Base-by-base conservation (phyloP, 2,329 filamentous ascomycete genomes). In the Fusarium brevicatenulatum region DNA sequence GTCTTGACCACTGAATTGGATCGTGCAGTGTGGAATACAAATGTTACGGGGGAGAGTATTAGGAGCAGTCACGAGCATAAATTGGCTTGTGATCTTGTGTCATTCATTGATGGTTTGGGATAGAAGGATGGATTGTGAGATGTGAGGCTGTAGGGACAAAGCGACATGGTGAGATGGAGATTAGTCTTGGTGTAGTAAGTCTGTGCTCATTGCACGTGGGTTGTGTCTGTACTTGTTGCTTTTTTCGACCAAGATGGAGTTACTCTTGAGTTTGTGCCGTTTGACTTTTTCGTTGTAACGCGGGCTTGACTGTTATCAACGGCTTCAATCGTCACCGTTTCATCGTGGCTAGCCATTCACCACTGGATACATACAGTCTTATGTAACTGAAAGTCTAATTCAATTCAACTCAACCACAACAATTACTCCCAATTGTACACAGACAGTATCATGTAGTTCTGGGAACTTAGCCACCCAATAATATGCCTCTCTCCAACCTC, bases 191-290 rank as follows among this genome's bases (percentile, higher is more conserved):
- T 58, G 70, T 43, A 58, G 63, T 58, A 42, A n/a, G 30, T 54
- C 49, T 67, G 60, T 63, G 54, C 44, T 50, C 34, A 42, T 39
- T 43, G 50, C 66, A 73, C 61, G 61, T 71, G 62, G 62, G 61
- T 68, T 56, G 54, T 68, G 70, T 15, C 9, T 72, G 57, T 68
- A 28, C 39, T 15, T 64, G 13, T 65, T 74, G 19, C 43, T 61
- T 10, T 34, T 62, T 44, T 50, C 44, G 40, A 50, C 59, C 23
- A 49, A 46, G 9, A 23, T 42, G 30, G 28, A 39, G 32, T 61
- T 60, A 59, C 47, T 42, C 57, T n/a, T 47, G 23, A 59, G 32
- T 56, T 68, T 60, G 57, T 56, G 43, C 32, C 18, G 25, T 23
- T 55, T 49, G 16, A 58, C 10, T 19, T 58, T 37, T 37, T 2